Base-by-base conservation (phyloP, 2,329 filamentous ascomycete species). In the Fusarium concolor region DNA sequence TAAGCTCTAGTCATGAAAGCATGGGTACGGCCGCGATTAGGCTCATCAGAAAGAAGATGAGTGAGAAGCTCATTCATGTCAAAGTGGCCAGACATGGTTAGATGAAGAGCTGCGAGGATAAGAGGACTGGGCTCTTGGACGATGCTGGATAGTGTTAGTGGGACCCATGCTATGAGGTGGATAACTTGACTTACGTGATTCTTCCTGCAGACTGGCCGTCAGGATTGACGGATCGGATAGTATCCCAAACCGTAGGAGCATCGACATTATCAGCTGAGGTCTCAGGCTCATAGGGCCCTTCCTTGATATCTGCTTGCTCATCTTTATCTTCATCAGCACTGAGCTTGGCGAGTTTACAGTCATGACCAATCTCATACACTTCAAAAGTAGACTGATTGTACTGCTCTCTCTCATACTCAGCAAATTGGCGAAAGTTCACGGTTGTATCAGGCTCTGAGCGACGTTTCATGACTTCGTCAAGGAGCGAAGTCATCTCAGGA, bases 11-110 rank as follows among this genome's bases (percentile, higher is more conserved):
- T 79, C 78, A 85, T 82, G 57, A 84, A 80, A 10, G 85, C 83
- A 26, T 76, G 77, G 2, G 79, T 83, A 64, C 79, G 82, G 63
- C 83, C 77, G 31, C 78, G 76, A 74, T 83, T 80, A 28, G 74
- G 75, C 10, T 72, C 75, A n/a, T 84, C 83, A 14, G 84, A 80
- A 7, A 88, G 81, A 17, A 90, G 79, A 63, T 87, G 81, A 17
- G 77, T 75, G 58, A 87, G 86, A 2, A 90, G 78, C 63, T 89
- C 87, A 46, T 88, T 83, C 85, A 90, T 87, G 71, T 90, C 87
- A 66, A 90, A 90, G 58, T 85, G 78, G 14, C 82, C 73, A 28
- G 83, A 79, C 79, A 89, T 84, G 4, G 86, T 86, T 56, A 88
- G 77, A 71, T 90, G 87, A 3, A 89, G 78, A 0, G 86, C 85